Conservation (phyloP, 768 basidiomycete species). For the Cyclocybe aegerita region DNA sequence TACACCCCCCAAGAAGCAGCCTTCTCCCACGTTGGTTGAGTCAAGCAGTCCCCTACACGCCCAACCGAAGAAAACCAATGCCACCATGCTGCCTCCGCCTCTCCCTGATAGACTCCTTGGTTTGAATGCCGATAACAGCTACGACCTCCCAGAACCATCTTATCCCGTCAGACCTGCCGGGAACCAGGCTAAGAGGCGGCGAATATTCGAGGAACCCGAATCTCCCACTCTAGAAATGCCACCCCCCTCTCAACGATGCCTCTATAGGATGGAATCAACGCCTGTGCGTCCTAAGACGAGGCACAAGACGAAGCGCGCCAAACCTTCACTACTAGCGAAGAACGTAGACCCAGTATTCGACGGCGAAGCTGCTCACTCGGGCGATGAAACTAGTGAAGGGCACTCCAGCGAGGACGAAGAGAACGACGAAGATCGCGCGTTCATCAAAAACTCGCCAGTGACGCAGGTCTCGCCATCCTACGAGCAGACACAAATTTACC, state of each 20-base stretch:
- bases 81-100: conserved; percentile 27
- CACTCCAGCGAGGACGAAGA: conserved; percentile 58
- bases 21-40: background rate
- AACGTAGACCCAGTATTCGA: conserved; percentile 52
- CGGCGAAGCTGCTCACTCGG: conserved; percentile 75
- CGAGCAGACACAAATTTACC: conserved; percentile 70
- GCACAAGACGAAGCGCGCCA: conserved; percentile 17
- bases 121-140: conserved; percentile 2
- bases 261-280: conserved; percentile 35
- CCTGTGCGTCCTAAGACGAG: conserved; percentile 17
- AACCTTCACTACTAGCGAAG: conserved; percentile 24
- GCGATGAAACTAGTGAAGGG: conserved; percentile 73
- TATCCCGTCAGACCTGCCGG: conserved; percentile 24
- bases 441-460: conserved; percentile 59
- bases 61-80: conserved; percentile 9
- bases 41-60: conserved; percentile 11
- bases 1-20: background rate
- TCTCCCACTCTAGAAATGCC: conserved; percentile 22
- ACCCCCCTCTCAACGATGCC: conserved; percentile 36
- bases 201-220: conserved; percentile 33
- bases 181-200: conserved; percentile 19
- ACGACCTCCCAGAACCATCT: conserved; percentile 24
- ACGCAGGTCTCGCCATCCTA: conserved; percentile 75
- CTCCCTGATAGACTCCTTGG: conserved; percentile 15
- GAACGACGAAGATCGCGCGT: conserved; percentile 66